phyloP scores from a whole-genome alignment of 345 rosid genomes.

The Euphorbia peplus region DNA sequence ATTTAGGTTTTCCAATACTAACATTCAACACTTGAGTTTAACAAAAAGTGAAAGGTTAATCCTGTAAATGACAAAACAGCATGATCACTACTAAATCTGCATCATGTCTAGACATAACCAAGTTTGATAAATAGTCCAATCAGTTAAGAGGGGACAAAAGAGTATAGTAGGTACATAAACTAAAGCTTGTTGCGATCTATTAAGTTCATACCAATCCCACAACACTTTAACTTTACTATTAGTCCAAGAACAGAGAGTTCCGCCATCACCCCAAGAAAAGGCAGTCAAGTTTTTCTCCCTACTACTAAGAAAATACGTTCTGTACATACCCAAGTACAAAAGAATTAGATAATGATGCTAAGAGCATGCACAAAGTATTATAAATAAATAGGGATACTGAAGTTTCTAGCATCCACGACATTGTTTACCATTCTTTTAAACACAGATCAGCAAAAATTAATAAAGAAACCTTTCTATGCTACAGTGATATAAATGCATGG shows the following conservation, averaged over 20 bases:
- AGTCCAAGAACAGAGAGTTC: background rate
- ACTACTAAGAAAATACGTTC: background rate
- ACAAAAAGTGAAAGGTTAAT: background rate
- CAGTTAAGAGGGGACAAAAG: background rate
- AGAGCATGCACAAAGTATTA: background rate
- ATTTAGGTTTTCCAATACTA: background rate
- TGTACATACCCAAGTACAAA: background rate
- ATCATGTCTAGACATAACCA: background rate
- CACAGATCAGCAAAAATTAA: background rate
- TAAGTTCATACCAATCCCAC: background rate
- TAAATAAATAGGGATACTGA: background rate
- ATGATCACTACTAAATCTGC: background rate
- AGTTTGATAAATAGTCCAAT: background rate
- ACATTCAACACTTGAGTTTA: background rate
- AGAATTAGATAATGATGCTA: background rate
- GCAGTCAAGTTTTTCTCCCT: background rate
- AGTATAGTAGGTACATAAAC: background rate
- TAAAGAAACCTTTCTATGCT: background rate
- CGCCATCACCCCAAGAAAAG: background rate
- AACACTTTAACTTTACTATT: background rate
- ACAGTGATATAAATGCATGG: background rate
- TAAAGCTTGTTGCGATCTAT: background rate
- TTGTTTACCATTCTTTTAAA: background rate
- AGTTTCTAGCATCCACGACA: background rate
- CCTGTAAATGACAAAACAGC: background rate